A percentile compares a stretch with the other conserved stretches of the same genome.
phyloP scores from a whole-genome alignment of 225 moss, liverwort and hornwort species.

The Bryoerythrophyllum caledonicum region DNA sequence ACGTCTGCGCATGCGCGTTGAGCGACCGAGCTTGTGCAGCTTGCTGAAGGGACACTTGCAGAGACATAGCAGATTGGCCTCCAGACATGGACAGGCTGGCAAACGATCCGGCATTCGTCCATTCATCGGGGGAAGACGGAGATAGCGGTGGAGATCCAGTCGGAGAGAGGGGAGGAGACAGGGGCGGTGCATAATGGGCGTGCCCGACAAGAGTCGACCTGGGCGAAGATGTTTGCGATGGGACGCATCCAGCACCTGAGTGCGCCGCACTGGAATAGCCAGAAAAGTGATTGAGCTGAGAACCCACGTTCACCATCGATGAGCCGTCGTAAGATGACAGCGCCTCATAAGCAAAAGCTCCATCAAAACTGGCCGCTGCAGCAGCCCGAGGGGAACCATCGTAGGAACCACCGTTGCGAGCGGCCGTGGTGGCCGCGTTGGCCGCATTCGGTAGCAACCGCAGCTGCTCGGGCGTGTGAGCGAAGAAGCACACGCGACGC shows the following conservation, averaged over 20 bases:
- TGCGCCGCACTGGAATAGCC: conserved; percentile 45
- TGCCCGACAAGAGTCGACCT: conserved; percentile 93
- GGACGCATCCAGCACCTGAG: conserved; percentile 56
- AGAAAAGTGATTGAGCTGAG: conserved; percentile 52
- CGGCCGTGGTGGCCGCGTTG: conserved; percentile 79
- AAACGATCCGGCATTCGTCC: conserved; percentile 49
- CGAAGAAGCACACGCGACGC: conserved; percentile 94
- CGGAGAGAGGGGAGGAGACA: too few relatives aligned
- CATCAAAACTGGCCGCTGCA: conserved; percentile 67
- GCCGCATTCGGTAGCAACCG: conserved; percentile 88
- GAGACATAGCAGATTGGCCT: conserved; percentile 42
- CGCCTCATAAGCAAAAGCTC: conserved; percentile 70
- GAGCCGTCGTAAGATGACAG: conserved; percentile 60
- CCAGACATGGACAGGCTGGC: conserved; percentile 39
- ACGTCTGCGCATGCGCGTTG: conserved; percentile 51
- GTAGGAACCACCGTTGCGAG: conserved; percentile 67
- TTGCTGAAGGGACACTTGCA: conserved; percentile 61
- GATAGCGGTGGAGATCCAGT: conserved; percentile 69
- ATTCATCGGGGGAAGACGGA: conserved; percentile 72
- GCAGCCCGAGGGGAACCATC: conserved; percentile 75
- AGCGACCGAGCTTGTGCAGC: conserved; percentile 62
- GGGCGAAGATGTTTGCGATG: conserved; percentile 85
- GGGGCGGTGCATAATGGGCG: conserved; percentile 81
- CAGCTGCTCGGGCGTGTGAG: conserved; percentile 92
- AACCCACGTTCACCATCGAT: conserved; percentile 58